Evolutionary conservation across 768 basidiomycete species (phyloP).

Genomic region (Trichaptum fuscoviolaceum): DNA sequence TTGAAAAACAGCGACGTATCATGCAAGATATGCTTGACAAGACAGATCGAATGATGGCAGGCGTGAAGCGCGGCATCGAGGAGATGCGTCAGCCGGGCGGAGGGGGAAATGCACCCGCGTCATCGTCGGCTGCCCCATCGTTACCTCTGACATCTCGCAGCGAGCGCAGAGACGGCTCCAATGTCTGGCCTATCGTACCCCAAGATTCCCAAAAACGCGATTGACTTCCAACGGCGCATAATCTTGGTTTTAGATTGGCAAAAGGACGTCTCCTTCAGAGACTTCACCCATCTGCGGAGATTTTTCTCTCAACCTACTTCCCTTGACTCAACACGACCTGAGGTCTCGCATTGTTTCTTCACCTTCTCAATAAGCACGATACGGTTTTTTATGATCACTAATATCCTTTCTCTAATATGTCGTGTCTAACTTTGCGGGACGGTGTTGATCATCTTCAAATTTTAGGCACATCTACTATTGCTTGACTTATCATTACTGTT

Average conservation of each 20-base stretch:
- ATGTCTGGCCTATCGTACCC: slow-evolving; percentile 1
- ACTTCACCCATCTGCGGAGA: too few relatives aligned
- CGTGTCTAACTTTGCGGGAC: background rate
- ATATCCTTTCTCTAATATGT: background rate
- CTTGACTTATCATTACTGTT: background rate
- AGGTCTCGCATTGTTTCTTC: background rate
- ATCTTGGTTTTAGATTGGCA: too few relatives aligned
- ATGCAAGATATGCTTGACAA: slow-evolving; percentile 71
- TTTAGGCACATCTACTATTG: background rate
- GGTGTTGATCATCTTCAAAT: background rate
- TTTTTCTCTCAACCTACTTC: background rate
- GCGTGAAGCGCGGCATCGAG: slow-evolving; percentile 69
- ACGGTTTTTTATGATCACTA: background rate
- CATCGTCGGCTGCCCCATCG: background rate
- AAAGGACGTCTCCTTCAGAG: too few relatives aligned
- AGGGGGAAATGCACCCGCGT: background rate
- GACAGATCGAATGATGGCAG: slow-evolving; percentile 69
- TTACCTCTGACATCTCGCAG: slow-evolving; percentile 2
- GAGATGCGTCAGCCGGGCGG: slow-evolving; percentile 45
- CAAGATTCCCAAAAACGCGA: background rate
- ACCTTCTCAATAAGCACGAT: background rate
- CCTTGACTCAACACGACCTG: background rate
- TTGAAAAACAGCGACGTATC: slow-evolving; percentile 55
- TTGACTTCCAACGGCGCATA: background rate
- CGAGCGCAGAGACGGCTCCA: background rate